Evolutionary conservation across 768 basidiomycete genomes (phyloP).

Genomic region (Paxillus rubicundulus): DNA sequence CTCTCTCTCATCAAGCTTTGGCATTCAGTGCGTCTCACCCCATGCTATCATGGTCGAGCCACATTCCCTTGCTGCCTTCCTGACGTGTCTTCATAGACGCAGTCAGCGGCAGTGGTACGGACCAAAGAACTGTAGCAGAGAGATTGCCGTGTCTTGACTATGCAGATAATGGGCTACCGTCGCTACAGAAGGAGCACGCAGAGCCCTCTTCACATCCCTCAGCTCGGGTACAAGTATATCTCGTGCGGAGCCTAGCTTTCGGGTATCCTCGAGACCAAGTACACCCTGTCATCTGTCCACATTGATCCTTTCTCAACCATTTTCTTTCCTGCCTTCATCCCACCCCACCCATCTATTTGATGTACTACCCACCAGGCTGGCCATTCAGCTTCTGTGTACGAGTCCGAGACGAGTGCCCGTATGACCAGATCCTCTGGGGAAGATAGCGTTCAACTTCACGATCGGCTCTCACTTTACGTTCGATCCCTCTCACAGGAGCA

Average conservation of each 20-base stretch:
- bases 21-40: conserved; percentile 3
- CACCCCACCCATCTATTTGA: conserved; percentile 18
- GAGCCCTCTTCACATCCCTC: conserved; percentile 3
- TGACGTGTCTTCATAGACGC: conserved; percentile 15
- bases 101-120: conserved; percentile 30
- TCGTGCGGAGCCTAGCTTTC: conserved; percentile 1
- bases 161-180: conserved; percentile 20
- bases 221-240: background rate
- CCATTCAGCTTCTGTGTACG: conserved; percentile 4
- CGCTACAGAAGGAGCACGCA: conserved; percentile 13
- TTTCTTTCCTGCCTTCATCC: conserved; percentile 20
- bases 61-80: conserved; percentile 1
- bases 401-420: conserved; percentile 35
- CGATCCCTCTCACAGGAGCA: conserved; percentile 54
- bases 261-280: conserved; percentile 16
- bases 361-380: conserved; percentile 18
- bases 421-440: conserved; percentile 53
- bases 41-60: conserved; percentile 23
- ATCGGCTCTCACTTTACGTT: conserved; percentile 68
- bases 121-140: conserved; percentile 22
- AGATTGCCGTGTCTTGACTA: conserved; percentile 8
- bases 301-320: conserved; percentile 21
- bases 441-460: conserved; percentile 64
- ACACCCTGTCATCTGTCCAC: conserved; percentile 22
- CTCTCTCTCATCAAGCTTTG: no score